Percentiles rank a stretch among this genome's conserved stretches.
Evolutionary conservation across 352 stramenopile genomes (phyloP).

Genomic region (Phytophthora chlamydospora): DNA sequence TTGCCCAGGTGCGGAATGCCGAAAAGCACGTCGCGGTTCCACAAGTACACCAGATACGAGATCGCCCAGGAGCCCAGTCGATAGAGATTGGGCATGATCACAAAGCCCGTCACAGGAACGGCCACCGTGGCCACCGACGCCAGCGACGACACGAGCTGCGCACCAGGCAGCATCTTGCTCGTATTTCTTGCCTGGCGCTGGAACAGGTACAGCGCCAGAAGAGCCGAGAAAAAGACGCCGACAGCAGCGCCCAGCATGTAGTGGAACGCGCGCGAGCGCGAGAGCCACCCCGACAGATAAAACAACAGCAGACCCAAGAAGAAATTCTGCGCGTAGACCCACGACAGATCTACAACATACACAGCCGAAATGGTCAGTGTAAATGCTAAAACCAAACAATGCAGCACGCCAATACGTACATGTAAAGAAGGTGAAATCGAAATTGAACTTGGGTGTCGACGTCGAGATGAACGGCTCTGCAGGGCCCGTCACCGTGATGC

Average conservation of each 20-base stretch:
- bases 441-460: slow-evolving; percentile 47
- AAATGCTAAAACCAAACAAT: neutral
- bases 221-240: slow-evolving; percentile 78
- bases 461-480: slow-evolving; percentile 64
- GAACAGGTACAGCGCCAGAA: slow-evolving; percentile 82
- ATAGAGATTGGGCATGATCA: slow-evolving; percentile 81
- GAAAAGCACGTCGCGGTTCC: slow-evolving; percentile 72
- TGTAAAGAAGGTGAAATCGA: slow-evolving; percentile 71
- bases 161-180: slow-evolving; percentile 73
- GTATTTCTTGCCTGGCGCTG: slow-evolving; percentile 76
- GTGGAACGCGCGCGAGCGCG: slow-evolving; percentile 80
- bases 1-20: slow-evolving; percentile 84
- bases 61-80: slow-evolving; percentile 61
- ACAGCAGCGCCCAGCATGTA: slow-evolving; percentile 71
- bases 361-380: slow-evolving; percentile 11
- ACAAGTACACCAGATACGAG: slow-evolving; percentile 69
- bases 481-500: slow-evolving; percentile 66
- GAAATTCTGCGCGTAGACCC: slow-evolving; percentile 79
- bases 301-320: slow-evolving; percentile 72
- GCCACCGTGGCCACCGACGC: slow-evolving; percentile 73
- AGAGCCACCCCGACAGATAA: slow-evolving; percentile 68
- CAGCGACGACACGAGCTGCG: slow-evolving; percentile 69
- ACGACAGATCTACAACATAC: slow-evolving; percentile 56
- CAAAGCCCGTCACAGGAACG: slow-evolving; percentile 77
- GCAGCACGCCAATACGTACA: slow-evolving; percentile 41